Conservation (phyloP, 805 yeast genomes). For the Nakazawaea populi region DNA sequence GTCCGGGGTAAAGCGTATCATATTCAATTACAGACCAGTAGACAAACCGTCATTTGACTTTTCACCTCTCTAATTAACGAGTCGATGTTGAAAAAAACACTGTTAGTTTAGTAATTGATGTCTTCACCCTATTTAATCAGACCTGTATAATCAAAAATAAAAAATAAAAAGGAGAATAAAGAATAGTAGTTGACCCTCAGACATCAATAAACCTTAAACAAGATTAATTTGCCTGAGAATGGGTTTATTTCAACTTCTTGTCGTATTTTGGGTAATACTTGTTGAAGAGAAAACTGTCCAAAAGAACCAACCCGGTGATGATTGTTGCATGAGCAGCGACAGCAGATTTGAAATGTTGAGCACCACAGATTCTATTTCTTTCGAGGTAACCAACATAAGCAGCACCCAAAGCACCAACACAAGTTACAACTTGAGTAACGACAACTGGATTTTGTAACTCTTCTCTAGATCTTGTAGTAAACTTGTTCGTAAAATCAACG, state of each 20-base stretch:
- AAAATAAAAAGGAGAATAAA: background rate
- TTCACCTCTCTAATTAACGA: no score
- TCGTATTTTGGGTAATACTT: conserved; percentile 51
- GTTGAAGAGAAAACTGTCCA: conserved; percentile 49
- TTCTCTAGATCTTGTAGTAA: conserved; percentile 18
- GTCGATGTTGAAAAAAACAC: no score
- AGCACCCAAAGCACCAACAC: conserved; percentile 41
- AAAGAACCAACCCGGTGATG: conserved; percentile 45
- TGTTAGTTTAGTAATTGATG: background rate
- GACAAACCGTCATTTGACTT: no score
- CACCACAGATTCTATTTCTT: conserved; percentile 11
- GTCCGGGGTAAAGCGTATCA: background rate
- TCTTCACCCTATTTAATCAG: background rate
- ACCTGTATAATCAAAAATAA: background rate
- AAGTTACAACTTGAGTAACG: conserved; percentile 43
- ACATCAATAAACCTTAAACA: background rate
- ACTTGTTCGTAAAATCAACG: conserved; percentile 12
- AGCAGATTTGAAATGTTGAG: conserved; percentile 7
- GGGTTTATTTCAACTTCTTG: conserved; percentile 22
- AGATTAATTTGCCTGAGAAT: background rate
- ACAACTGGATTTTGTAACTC: conserved; percentile 64
- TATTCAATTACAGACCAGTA: no score
- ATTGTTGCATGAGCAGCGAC: conserved; percentile 31
- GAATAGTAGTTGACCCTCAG: background rate
- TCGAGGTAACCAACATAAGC: conserved; percentile 45